phyloP scores from a whole-genome alignment of 73 alveolate species.

The Paramecium octaurelia region DNA sequence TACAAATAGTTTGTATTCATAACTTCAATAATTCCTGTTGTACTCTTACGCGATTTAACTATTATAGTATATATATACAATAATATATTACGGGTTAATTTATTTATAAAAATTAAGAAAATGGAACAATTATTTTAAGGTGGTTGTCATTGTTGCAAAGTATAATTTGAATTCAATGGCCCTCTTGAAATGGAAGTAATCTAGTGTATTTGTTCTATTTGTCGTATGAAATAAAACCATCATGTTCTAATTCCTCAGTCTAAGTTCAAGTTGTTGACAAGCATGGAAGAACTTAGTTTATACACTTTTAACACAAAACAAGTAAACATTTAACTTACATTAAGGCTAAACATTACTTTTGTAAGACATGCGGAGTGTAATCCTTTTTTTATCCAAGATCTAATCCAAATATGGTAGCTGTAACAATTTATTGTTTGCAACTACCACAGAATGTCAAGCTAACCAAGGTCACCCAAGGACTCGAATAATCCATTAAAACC shows the following conservation, averaged over 20 bases:
- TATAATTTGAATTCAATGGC: conserved; percentile 65
- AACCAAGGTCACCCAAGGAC: not conserved
- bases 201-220: conserved; percentile 79
- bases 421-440: conserved; percentile 78
- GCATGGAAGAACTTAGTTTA: conserved; percentile 64
- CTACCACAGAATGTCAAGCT: conserved; percentile 44
- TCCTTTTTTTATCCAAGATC: conserved; percentile 81
- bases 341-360: conserved; percentile 74
- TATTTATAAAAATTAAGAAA: not conserved
- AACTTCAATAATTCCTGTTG: too few relatives aligned
- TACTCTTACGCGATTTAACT: not conserved
- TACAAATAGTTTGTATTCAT: too few relatives aligned
- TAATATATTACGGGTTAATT: not conserved
- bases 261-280: conserved; percentile 52
- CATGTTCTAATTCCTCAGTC: conserved; percentile 70
- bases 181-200: conserved; percentile 65
- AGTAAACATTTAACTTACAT: not conserved
- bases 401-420: conserved; percentile 80
- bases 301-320: conserved; percentile 70
- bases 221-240: conserved; percentile 76
- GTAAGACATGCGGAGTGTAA: conserved; percentile 81
- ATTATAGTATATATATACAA: too few relatives aligned
- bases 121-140: conserved; percentile 47
- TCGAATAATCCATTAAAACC: not conserved
- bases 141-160: conserved; percentile 78